Percentiles rank a stretch among this genome's conserved stretches.
Evolutionary conservation across 2,329 filamentous ascomycete genomes (phyloP).

Genomic region (Fusarium burgessii): DNA sequence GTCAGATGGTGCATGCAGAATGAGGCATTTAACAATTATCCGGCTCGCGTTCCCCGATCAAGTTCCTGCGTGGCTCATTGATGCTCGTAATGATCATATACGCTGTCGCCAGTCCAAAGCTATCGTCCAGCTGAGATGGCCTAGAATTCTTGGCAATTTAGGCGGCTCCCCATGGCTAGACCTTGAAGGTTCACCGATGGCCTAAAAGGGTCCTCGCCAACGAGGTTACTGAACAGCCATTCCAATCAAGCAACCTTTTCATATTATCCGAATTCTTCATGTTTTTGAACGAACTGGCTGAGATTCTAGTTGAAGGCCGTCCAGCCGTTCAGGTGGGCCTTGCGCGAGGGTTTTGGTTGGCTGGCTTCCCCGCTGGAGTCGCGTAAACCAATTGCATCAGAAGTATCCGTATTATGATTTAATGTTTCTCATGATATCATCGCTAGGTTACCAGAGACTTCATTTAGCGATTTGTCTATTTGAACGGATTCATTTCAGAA

Average conservation of each 20-base stretch:
- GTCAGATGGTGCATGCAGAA: background rate
- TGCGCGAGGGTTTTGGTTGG: background rate
- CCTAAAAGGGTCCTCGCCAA: background rate
- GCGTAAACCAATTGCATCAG: background rate
- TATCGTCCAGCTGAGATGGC: background rate
- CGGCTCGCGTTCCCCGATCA: background rate
- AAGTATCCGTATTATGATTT: background rate
- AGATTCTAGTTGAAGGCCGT: background rate
- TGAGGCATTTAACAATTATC: conserved; percentile 19
- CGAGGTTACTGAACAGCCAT: too few species aligned
- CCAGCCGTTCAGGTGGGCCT: background rate
- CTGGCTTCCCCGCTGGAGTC: background rate
- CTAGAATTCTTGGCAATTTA: too few species aligned
- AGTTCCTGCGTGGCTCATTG: background rate
- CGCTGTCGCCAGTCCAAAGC: accelerated
- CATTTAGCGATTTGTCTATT: too few species aligned
- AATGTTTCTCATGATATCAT: too few species aligned
- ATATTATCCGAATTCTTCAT: background rate
- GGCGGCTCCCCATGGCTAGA: background rate
- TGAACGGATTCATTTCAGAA: too few species aligned
- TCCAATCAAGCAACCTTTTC: background rate
- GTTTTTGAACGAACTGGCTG: background rate
- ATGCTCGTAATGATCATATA: background rate
- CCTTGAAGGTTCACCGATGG: background rate
- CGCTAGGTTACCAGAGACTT: too few species aligned